Evolutionary conservation across 1,284 basidiomycete genomes (phyloP).

Genomic region (Irpex sp.): DNA sequence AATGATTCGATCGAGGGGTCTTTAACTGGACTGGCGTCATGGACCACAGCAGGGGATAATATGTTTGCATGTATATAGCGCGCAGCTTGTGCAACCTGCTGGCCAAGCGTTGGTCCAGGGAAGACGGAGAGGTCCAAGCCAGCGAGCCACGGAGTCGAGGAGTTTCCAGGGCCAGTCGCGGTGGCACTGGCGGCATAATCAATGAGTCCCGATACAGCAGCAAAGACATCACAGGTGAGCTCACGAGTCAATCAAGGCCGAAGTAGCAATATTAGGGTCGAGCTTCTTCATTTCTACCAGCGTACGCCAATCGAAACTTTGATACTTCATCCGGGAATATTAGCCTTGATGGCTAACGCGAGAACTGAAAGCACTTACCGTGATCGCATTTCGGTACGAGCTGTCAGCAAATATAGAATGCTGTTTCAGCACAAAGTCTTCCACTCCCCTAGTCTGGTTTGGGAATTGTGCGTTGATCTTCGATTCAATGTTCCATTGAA

Average conservation of each 20-base stretch:
- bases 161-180: slow-evolving; percentile 32
- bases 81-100: slow-evolving; percentile 61
- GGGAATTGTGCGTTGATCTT: slow-evolving; percentile 61
- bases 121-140: slow-evolving; percentile 54
- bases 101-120: slow-evolving; percentile 46
- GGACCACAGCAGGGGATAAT: slow-evolving; percentile 56
- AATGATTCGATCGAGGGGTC: slow-evolving; percentile 45
- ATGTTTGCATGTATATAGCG: slow-evolving; percentile 59
- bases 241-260: slow-evolving; percentile 61
- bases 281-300: slow-evolving; percentile 60
- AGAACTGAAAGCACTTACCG: slow-evolving; percentile 33
- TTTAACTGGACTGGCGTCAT: slow-evolving; percentile 29
- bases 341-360: too few species aligned
- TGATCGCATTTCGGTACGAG: slow-evolving; percentile 53
- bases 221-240: slow-evolving; percentile 13
- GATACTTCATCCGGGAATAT: slow-evolving; percentile 41
- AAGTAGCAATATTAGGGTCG: slow-evolving; percentile 46
- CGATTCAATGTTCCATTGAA: slow-evolving; percentile 76
- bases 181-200: slow-evolving; percentile 31
- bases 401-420: slow-evolving; percentile 51
- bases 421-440: slow-evolving; percentile 64
- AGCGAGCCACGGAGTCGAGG: slow-evolving; percentile 54
- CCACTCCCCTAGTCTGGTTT: slow-evolving; percentile 52
- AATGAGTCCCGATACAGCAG: neutral
- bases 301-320: slow-evolving; percentile 75